Percentiles rank a stretch among this genome's conserved stretches.
phyloP scores from a whole-genome alignment of 176 grass and related monocot genomes.

The Chloris gayana region DNA sequence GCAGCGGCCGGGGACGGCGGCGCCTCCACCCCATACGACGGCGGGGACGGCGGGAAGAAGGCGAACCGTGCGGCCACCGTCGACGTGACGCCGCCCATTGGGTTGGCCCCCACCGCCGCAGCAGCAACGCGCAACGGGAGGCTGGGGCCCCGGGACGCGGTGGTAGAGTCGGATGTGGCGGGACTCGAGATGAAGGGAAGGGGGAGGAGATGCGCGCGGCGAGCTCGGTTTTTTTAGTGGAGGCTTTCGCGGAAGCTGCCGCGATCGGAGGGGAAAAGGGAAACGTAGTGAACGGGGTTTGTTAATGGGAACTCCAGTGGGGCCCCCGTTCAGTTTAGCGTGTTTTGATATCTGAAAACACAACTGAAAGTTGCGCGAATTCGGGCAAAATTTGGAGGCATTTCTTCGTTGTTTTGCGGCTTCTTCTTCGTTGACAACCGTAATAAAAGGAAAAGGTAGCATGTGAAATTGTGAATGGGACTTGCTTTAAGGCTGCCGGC shows the following conservation, averaged over 20 bases:
- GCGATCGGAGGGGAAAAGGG: constrained; percentile 41
- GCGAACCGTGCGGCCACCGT: constrained; percentile 84
- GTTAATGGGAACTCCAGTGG: constrained; percentile 10
- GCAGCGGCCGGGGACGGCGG: constrained; percentile 29
- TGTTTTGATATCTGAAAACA: background rate
- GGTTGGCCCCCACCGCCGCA: background rate
- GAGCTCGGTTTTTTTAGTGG: constrained; percentile 47
- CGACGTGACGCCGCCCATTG: constrained; percentile 81
- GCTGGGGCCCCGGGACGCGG: background rate
- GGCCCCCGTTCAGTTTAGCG: background rate
- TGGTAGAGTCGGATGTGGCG: background rate
- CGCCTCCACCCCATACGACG: constrained; percentile 71
- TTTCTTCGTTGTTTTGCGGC: background rate
- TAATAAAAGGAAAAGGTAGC: constrained; percentile 26
- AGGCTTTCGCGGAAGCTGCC: constrained; percentile 48
- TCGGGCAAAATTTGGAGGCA: constrained; percentile 14
- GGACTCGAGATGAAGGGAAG: background rate
- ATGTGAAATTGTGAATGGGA: constrained; percentile 32
- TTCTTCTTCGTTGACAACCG: background rate
- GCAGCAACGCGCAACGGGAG: background rate
- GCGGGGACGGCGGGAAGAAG: constrained; percentile 84
- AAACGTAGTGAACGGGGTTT: background rate
- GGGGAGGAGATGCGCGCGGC: background rate
- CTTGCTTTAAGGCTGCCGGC: constrained; percentile 19
- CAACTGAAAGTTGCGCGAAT: background rate